These are phyloP conservation scores for Cyanidiococcus yangmingshanensis DNA, from an alignment of 23 red algal species.

Conservation along the genomic window DNA sequence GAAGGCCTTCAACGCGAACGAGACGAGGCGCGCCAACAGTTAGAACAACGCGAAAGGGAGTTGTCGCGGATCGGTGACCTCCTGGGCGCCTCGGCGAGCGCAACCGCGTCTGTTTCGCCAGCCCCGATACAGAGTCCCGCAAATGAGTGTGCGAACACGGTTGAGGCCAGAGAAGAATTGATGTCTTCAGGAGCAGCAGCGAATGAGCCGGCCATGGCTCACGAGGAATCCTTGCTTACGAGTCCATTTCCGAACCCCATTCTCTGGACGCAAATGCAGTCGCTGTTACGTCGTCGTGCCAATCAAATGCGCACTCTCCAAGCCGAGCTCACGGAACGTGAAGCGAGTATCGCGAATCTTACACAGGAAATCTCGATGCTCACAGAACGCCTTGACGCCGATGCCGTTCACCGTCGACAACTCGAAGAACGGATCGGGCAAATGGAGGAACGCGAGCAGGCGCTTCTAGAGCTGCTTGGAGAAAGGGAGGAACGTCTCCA, in stretches of 20 bases:
- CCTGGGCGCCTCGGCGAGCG: neutral
- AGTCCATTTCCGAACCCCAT: neutral
- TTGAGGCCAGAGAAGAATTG: neutral
- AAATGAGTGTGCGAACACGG: neutral
- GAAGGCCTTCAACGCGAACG: neutral
- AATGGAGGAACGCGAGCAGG: slow-evolving; percentile 35
- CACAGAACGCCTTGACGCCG: slow-evolving; percentile 38
- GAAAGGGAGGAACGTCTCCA: slow-evolving; percentile 71
- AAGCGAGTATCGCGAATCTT: slow-evolving; percentile 32
- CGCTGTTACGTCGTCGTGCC: slow-evolving; percentile 35
- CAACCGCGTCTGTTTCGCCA: neutral
- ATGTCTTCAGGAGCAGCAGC: neutral
- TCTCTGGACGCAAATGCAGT: neutral
- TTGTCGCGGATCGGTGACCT: neutral
- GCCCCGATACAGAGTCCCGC: neutral
- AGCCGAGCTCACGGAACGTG: slow-evolving; percentile 36
- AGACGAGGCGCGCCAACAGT: neutral
- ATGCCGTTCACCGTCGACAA: slow-evolving; percentile 27
- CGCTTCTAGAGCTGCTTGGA: slow-evolving; percentile 47
- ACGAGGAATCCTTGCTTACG: neutral
- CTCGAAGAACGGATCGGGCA: slow-evolving; percentile 31
- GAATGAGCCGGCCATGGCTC: neutral
- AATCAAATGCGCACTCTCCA: slow-evolving; percentile 42
- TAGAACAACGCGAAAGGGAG: neutral
- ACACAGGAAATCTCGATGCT: slow-evolving; percentile 43